These are phyloP conservation scores for Cryptococcus floricola DNA, from an alignment of 1,284 basidiomycete species.

Conservation along the genomic window DNA sequence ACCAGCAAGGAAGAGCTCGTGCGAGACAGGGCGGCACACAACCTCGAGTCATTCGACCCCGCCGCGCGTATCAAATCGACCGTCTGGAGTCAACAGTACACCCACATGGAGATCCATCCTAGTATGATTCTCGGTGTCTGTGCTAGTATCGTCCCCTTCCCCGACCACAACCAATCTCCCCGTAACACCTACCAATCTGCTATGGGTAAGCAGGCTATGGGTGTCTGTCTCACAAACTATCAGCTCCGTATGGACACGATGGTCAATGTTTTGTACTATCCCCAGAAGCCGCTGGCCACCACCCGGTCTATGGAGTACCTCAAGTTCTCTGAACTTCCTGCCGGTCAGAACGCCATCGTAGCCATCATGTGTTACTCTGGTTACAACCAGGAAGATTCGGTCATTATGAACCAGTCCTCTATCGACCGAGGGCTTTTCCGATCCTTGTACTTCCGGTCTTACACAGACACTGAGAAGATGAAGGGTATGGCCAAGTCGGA, in stretches of 20 bases:
- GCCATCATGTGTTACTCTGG: constrained; percentile 98
- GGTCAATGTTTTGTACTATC: constrained; percentile 97
- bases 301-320: constrained; percentile 99
- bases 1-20: constrained; percentile 32
- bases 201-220: constrained; percentile 99
- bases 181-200: constrained; percentile 99
- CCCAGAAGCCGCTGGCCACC: constrained; percentile 96
- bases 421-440: constrained; percentile 98
- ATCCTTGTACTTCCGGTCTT: constrained; percentile 96
- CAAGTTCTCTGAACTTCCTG: constrained; percentile 94
- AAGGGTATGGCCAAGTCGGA: constrained; percentile 87
- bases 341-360: constrained; percentile 96
- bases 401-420: constrained; percentile 99
- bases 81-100: constrained; percentile 84
- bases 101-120: constrained; percentile 98
- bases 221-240: constrained; percentile 96
- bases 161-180: constrained; percentile 98
- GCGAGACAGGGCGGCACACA: constrained; percentile 54
- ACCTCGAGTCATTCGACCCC: constrained; percentile 64
- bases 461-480: constrained; percentile 98
- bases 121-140: constrained; percentile 99
- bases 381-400: constrained; percentile 99
- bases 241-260: constrained; percentile 97
- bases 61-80: constrained; percentile 79
- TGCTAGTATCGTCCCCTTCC: constrained; percentile 98